These are phyloP conservation scores for Emergomyces africanus DNA, from an alignment of 2,329 filamentous ascomycete species.

Conservation along the genomic window DNA sequence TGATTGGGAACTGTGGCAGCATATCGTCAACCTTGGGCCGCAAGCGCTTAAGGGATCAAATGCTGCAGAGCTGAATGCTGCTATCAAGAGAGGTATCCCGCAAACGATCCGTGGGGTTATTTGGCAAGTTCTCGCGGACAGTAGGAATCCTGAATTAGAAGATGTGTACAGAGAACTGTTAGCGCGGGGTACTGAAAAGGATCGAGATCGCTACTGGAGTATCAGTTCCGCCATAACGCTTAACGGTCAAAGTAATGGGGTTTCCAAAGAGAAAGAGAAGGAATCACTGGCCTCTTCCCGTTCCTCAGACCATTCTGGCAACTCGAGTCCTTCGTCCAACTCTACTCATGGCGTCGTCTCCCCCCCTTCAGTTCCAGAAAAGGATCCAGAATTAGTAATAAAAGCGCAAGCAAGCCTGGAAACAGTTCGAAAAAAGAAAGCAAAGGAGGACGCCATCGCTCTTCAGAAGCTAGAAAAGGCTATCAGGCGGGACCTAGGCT, in stretches of 20 bases:
- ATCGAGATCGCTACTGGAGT: conserved; percentile 47
- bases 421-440: conserved; percentile 61
- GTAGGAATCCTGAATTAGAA: conserved; percentile 86
- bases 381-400: conserved; percentile 48
- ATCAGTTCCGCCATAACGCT: conserved; percentile 11
- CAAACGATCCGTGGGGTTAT: conserved; percentile 94
- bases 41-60: conserved; percentile 78
- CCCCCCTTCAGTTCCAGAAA: conserved; percentile 47
- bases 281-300: conserved; percentile 63
- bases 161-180: conserved; percentile 72
- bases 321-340: conserved; percentile 49
- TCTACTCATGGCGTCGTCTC: conserved; percentile 42
- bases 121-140: conserved; percentile 94
- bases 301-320: conserved; percentile 71
- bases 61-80: conserved; percentile 75
- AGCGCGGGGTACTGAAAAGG: conserved; percentile 67
- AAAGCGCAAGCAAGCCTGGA: conserved; percentile 53
- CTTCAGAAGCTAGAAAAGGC: conserved; percentile 78
- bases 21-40: conserved; percentile 87
- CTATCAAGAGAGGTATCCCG: conserved; percentile 87
- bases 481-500: conserved; percentile 81
- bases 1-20: conserved; percentile 98
- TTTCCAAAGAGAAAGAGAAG: conserved; percentile 48
- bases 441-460: conserved; percentile 61
- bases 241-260: conserved; percentile 41